These are phyloP conservation scores for Suillus variegatus DNA, from an alignment of 768 basidiomycete species.

Conservation along the genomic window DNA sequence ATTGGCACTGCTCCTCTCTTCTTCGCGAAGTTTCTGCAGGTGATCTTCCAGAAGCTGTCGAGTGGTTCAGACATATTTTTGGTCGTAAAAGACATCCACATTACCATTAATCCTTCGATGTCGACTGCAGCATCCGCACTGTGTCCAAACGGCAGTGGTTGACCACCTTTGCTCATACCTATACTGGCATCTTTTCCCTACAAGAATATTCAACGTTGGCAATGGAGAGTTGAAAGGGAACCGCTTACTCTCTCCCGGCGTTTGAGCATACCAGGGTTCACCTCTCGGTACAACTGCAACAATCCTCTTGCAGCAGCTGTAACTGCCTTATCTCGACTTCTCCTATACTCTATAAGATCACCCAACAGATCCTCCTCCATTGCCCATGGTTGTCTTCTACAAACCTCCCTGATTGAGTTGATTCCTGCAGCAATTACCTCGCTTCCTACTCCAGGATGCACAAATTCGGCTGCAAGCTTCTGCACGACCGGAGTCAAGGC, in stretches of 20 bases:
- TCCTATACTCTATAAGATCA: conserved; percentile 92
- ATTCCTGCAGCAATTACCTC: conserved; percentile 97
- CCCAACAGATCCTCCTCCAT: conserved; percentile 95
- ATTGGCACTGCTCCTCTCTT: conserved; percentile 52
- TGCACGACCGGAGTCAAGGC: conserved; percentile 84
- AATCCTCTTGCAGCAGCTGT: conserved; percentile 87
- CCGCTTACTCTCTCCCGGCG: conserved; percentile 74
- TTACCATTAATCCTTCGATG: conserved; percentile 86
- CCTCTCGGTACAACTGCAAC: conserved; percentile 90
- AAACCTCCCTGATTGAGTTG: conserved; percentile 95
- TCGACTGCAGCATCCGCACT: conserved; percentile 70
- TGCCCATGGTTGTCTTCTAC: conserved; percentile 90
- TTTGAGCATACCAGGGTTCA: conserved; percentile 92
- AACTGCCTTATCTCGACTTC: conserved; percentile 93
- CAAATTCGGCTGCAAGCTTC: conserved; percentile 94
- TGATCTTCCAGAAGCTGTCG: conserved; percentile 86
- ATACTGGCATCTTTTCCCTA: conserved; percentile 92
- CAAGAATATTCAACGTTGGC: conserved; percentile 6
- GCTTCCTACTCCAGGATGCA: conserved; percentile 94
- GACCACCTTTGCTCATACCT: conserved; percentile 59
- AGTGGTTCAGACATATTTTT: not conserved
- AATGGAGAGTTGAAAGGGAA: not conserved
- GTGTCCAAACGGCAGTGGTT: conserved; percentile 84
- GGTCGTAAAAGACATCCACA: conserved; percentile 26
- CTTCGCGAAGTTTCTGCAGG: conserved; percentile 67